These are phyloP conservation scores for Botrytis paeoniae DNA, from an alignment of 2,329 filamentous ascomycete genomes.

Conservation along the genomic window DNA sequence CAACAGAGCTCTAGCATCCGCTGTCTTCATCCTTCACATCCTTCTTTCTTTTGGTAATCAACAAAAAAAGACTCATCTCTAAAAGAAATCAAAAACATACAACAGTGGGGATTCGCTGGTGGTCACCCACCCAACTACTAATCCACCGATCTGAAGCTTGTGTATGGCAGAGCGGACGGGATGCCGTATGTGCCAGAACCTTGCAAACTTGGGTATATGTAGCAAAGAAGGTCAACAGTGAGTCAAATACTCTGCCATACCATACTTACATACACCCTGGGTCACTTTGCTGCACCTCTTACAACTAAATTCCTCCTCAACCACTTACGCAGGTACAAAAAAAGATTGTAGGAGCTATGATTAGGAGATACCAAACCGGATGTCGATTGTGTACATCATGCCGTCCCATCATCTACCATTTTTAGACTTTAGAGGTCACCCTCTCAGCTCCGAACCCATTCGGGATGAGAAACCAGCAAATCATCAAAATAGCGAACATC, in stretches of 20 bases:
- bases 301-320: background rate
- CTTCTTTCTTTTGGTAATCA: too few relatives aligned
- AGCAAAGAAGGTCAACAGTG: background rate
- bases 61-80: too few relatives aligned
- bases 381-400: background rate
- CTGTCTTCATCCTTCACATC: background rate
- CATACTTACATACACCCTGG: background rate
- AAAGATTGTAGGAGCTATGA: background rate
- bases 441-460: background rate
- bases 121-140: too few relatives aligned
- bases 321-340: background rate
- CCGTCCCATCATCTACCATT: background rate
- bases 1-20: background rate
- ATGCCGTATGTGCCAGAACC: background rate
- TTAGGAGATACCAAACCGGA: background rate
- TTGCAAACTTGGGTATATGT: background rate
- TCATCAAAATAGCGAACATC: background rate
- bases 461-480: background rate
- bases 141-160: too few relatives aligned
- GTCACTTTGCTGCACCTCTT: background rate
- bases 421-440: background rate
- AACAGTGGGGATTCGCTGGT: too few relatives aligned
- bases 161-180: too few relatives aligned
- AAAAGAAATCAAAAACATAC: too few relatives aligned
- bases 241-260: background rate